Evolutionary conservation across 83 land plant species (phyloP), one percentile per base, ranked within the genome.

Genomic region (Thuja plicata): DNA sequence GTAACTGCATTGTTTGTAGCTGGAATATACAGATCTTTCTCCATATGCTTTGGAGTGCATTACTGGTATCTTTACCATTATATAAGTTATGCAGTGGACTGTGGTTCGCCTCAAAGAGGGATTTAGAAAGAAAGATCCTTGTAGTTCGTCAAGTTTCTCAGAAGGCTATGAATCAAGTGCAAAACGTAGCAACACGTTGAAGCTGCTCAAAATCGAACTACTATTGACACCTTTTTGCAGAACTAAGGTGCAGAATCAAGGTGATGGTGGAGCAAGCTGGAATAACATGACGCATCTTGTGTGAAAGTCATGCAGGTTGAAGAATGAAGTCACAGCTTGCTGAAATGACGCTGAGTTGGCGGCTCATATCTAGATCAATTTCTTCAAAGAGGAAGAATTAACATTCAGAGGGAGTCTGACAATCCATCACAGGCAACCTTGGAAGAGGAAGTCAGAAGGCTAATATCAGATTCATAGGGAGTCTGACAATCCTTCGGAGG

Each of bases 51-150:
- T 95, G 99, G 99, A 84, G 97, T 97, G 19, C 97, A 98, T 91
- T 97, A 94, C 88, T 98, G 99, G 99, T 98, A 96, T 90, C 90
- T 98, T 88, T 99, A 99, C n/a, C 99, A 98, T 88, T 98, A 98
- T 86, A 90, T 98, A 32, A 96, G 99, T 57, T 98, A 96, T 94
- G 98, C 96, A 60, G 96, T 98, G 84, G 98, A 97, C 99, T 24
- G 99, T 98, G 34, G 90, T 97, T 90, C 96, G 99, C 46, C 90
- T 98, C 45, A 93, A 99, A 50, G 99, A 98, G 91, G 97, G 98
- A 2, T 97, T 97, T 88, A 93, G 98, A 43, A 91, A 93, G 81
- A 96, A 94, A 86, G 95, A 96, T 38, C 93, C 94, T 87, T 95
- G 94, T 78, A 93, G 98, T 90, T 98, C 99, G 50, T 95, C 99